A percentile compares a stretch with the other conserved stretches of the same genome.
Conservation (phyloP, 768 basidiomycete species). For the Psilocybe subaeruginosa region DNA sequence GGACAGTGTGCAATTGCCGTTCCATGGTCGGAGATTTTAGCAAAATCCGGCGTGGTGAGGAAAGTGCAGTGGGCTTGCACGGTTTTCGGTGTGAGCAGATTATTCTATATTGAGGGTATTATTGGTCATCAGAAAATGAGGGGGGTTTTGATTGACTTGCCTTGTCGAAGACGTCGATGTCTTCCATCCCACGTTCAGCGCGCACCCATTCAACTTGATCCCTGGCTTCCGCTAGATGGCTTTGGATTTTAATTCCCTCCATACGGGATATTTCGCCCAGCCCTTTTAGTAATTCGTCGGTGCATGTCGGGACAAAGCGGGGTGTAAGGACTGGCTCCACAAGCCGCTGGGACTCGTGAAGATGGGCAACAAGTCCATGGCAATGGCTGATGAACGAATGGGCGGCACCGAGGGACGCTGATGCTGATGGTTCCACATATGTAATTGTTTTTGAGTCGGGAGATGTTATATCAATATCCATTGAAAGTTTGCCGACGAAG, state of each 20-base stretch:
- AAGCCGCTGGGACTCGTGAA: conserved; percentile 50
- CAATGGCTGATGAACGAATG: conserved; percentile 60
- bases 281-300: conserved; percentile 65
- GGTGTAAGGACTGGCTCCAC: conserved; percentile 88
- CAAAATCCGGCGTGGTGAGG: conserved; percentile 54
- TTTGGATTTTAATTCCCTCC: conserved; percentile 64
- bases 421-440: conserved; percentile 66
- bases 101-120: conserved; percentile 39
- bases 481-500: conserved; percentile 89
- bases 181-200: conserved; percentile 59
- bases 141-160: conserved; percentile 35
- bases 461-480: conserved; percentile 61
- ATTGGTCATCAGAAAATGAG: not conserved
- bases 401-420: conserved; percentile 52
- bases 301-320: conserved; percentile 89
- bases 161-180: conserved; percentile 75
- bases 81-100: conserved; percentile 64
- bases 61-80: conserved; percentile 93
- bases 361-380: conserved; percentile 35
- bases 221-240: conserved; percentile 80
- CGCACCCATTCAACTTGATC: conserved; percentile 79
- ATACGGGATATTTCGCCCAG: conserved; percentile 57
- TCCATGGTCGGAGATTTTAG: conserved; percentile 48
- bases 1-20: conserved; percentile 86
- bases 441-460: conserved; percentile 58